Conservation (phyloP, 108 stramenopile species). For the Fragilaria radians region DNA sequence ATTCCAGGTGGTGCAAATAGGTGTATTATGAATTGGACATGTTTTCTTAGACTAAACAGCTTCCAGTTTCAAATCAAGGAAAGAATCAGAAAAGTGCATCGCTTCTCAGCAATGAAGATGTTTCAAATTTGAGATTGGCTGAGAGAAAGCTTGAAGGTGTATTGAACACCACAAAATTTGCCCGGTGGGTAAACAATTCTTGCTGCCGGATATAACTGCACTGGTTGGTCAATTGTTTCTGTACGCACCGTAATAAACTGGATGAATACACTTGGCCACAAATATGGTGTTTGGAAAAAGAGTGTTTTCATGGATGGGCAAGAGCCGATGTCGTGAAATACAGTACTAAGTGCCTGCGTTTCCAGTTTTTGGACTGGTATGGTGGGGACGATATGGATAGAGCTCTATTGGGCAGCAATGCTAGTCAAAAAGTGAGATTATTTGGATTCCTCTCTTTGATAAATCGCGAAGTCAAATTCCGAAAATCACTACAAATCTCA, state of each 20-base stretch:
- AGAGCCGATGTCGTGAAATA: neutral
- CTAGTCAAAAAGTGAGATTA: no score
- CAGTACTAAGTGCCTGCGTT: neutral
- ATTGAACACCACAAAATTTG: neutral
- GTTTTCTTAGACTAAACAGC: neutral
- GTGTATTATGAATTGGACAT: slow-evolving; percentile 1
- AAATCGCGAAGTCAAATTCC: no score
- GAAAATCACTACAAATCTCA: no score
- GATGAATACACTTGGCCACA: neutral
- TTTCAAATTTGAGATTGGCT: neutral
- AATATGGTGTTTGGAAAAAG: neutral
- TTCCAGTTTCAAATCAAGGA: neutral
- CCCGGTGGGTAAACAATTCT: neutral
- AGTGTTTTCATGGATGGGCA: neutral
- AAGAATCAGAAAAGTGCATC: neutral
- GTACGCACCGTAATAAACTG: neutral
- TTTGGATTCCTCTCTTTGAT: no score
- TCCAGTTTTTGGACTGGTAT: no score
- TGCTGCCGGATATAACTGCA: neutral
- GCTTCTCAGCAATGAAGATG: neutral
- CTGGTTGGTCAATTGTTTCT: neutral
- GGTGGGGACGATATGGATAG: no score
- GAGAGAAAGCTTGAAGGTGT: neutral
- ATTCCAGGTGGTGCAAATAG: neutral
- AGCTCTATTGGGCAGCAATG: no score